Evolutionary conservation across 1,284 basidiomycete genomes (phyloP), one percentile per base, ranked within the genome.

Genomic region (Apiotrichum sp.): DNA sequence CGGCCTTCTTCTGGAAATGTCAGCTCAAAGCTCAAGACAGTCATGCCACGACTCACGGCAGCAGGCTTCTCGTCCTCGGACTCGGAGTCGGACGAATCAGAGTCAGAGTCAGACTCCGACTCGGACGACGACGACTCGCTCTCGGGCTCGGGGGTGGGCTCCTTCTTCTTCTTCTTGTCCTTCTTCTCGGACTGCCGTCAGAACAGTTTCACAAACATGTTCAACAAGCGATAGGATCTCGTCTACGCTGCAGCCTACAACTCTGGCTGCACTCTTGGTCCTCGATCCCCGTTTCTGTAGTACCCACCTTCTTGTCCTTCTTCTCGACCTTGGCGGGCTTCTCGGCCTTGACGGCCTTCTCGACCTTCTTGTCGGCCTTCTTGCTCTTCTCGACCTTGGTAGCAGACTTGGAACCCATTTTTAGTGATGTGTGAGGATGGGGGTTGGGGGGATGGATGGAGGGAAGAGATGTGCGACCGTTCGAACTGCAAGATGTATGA

Each of bases 361-460:
- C 29, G 11, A 33, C 44, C 50, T 55, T 54, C 38, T 42, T 47
- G 42, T 45, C 50, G 55, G 59, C 59, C 52, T 56, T 54, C 49
- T 51, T 47, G 58, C 77, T 77, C 44, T 71, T 67, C 41, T 58
- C 53, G 51, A 50, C 55, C 43, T 54, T 57, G 61, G 55, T 41
- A 42, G 47, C 49, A 42, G 47, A 47, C 50, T 61, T 81, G 46
- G 76, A 77, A 55, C 66, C 71, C 71, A 77, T 71, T 74, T 66
- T 69, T 62, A 55, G 16, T 61, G 33, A 51, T 47, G 38, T 11
- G 8, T 41, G 22, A 22, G 22, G 22, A 22, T 22, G 22, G 22
- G 22, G 22, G 22, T 22, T 22, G 22, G 22, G 22, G 22, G 22
- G 22, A 22, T 22, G 22, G 22, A 22, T 22, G 22, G 22, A 22